These are phyloP conservation scores for Daldinia grandis DNA, from an alignment of 495 filamentous ascomycete species.

Conservation along the genomic window DNA sequence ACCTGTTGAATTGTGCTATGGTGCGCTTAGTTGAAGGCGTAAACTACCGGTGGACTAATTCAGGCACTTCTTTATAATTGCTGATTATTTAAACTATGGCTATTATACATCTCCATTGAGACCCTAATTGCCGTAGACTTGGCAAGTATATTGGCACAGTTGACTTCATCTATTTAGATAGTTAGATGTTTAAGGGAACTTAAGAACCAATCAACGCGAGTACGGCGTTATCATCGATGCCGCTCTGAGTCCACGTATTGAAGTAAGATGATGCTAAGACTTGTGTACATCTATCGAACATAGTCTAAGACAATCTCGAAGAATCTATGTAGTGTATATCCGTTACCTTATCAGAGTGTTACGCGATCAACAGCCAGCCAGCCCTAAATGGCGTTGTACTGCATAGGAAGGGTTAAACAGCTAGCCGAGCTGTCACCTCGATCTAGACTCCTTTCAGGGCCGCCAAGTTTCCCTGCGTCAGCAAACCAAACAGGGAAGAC, in stretches of 20 bases:
- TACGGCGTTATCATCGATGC: neutral
- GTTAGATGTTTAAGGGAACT: too few relatives aligned
- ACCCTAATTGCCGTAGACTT: too few relatives aligned
- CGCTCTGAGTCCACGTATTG: neutral
- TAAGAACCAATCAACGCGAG: too few relatives aligned
- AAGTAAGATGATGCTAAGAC: neutral
- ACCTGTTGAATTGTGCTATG: too few relatives aligned
- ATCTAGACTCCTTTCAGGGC: constrained; percentile 14
- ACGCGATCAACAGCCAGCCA: constrained; percentile 12
- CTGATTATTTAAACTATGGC: too few relatives aligned
- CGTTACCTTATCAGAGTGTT: neutral
- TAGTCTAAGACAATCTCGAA: too few relatives aligned
- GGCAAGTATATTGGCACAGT: too few relatives aligned
- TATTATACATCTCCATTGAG: too few relatives aligned
- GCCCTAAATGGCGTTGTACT: constrained; percentile 36
- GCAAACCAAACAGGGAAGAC: constrained; percentile 17
- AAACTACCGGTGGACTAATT: too few relatives aligned
- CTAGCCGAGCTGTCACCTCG: constrained; percentile 21
- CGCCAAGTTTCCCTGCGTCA: constrained; percentile 33
- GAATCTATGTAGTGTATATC: neutral
- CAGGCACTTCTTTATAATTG: too few relatives aligned
- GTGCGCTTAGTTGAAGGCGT: too few relatives aligned
- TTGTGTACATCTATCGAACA: neutral
- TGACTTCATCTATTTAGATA: too few relatives aligned
- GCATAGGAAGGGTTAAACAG: constrained; percentile 16